Base-by-base conservation (phyloP, 2,329 filamentous ascomycete genomes). In the Curvularia verruculosa region DNA sequence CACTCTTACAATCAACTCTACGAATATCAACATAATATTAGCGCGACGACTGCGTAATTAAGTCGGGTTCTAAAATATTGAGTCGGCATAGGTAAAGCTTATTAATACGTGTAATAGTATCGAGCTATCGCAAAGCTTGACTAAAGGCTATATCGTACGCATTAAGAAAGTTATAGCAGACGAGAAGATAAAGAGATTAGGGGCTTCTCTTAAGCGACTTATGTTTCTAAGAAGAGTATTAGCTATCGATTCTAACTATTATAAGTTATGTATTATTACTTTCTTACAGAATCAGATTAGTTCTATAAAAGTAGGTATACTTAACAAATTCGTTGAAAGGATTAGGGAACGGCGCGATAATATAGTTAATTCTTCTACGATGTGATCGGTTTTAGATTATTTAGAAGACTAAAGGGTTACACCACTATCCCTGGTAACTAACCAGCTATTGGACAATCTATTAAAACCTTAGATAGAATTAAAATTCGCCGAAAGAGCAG, bases 1-100 rank as follows among this genome's bases (percentile, higher is more conserved):
- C 41, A 45, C 41, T 45, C 23, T 45, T 29, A 45, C 41, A 45
- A 19, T 45, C 41, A 45, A 45, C 41, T 45, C 23, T 24, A 29
- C 41, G 41, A 29, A 19, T 12, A 8, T 45, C 24, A 19, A 45
- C 15, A 45, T 5, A 6, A 45, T 45, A 24, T 12, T 15, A 45
- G 41, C 0, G 3, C 24, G 24, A 45, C 2, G 24, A 23, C 6
- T 24, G 24, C 24, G 24, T 24, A 2, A 15, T 29, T 24, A 7
- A 45, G 19, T 5, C 24, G 41, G 41, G 24, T 45, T 45, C 24
- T 6, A 18, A 45, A 45, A 45, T 29, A 19, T 45, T n/a, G 41
- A 45, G 41, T 45, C 15, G n/a, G 41, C 15, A 45, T 45, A 15
- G 41, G 15, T 13, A 45, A 4, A n/a, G 24, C 41, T 45, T 7